A percentile compares a stretch with the other conserved stretches of the same genome.
Conservation (phyloP, 495 filamentous ascomycete genomes). For the Margaritispora aquatica region DNA sequence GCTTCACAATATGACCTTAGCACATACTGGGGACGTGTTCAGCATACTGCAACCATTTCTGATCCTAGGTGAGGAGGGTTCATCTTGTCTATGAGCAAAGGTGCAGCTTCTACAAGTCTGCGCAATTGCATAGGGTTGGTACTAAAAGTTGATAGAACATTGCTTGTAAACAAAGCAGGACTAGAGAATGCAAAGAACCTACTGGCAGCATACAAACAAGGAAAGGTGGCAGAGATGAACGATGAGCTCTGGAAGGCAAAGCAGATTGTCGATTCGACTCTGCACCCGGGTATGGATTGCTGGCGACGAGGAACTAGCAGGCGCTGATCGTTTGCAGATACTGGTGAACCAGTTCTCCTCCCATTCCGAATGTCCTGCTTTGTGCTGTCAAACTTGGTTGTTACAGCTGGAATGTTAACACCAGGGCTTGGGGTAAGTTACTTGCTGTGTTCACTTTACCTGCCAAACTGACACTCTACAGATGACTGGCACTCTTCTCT, state of each 20-base stretch:
- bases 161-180: conserved; percentile 66
- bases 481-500: conserved; percentile 83
- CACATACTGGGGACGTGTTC: conserved; percentile 93
- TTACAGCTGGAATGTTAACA: conserved; percentile 97
- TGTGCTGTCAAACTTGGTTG: conserved; percentile 86
- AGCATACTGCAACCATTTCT: conserved; percentile 81
- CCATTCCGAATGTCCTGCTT: conserved; percentile 98
- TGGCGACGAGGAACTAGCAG: not conserved
- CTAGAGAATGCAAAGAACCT: conserved; percentile 78
- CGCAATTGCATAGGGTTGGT: not conserved
- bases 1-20: conserved; percentile 84
- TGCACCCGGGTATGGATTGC: conserved; percentile 71
- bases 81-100: conserved; percentile 18
- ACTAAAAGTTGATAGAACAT: conserved; percentile 49
- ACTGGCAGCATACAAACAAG: conserved; percentile 75
- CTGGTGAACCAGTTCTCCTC: conserved; percentile 82
- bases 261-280: conserved; percentile 91
- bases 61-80: conserved; percentile 79
- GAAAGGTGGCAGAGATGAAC: conserved; percentile 70
- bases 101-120: conserved; percentile 10
- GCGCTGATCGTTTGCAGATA: conserved; percentile 51
- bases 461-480: conserved; percentile 28
- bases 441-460: conserved; percentile 11
- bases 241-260: conserved; percentile 91
- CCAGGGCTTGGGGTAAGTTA: conserved; percentile 61